Conservation (phyloP, 371 early-diverging fungal species). For the Mortierella sp. region DNA sequence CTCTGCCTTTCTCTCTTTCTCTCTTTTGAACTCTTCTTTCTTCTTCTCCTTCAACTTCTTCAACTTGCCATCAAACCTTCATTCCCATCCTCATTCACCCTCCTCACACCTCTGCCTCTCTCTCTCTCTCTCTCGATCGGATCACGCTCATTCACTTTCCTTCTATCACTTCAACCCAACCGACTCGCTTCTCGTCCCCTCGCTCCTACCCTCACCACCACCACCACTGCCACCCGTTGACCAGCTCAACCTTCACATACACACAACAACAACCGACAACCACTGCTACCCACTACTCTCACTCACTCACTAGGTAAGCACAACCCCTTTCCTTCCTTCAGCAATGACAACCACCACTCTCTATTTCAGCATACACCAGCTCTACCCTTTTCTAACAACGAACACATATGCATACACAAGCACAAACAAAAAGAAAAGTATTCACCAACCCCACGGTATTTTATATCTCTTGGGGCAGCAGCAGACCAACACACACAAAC, state of each 20-base stretch:
- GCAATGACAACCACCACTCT: too few relatives aligned
- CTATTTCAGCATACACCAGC: too few relatives aligned
- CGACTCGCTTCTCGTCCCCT: neutral
- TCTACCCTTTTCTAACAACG: too few relatives aligned
- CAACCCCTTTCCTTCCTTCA: too few relatives aligned
- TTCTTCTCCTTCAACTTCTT: too few relatives aligned
- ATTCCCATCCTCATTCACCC: neutral
- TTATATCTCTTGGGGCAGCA: neutral
- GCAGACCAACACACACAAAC: constrained; percentile 1
- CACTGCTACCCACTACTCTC: too few relatives aligned
- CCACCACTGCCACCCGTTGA: neutral
- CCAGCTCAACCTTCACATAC: neutral
- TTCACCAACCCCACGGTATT: neutral
- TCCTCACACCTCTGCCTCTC: neutral
- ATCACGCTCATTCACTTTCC: neutral
- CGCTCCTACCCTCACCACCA: neutral
- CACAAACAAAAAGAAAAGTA: neutral
- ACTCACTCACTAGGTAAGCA: too few relatives aligned
- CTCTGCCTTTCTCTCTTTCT: neutral
- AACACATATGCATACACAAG: neutral
- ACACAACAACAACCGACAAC: neutral
- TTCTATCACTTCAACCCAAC: neutral
- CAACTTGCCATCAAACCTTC: neutral
- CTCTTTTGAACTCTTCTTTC: neutral
- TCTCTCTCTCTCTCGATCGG: neutral